phyloP scores from a whole-genome alignment of 176 grass and related monocot species.

The sorghum (Sorghum bicolor) region DNA sequence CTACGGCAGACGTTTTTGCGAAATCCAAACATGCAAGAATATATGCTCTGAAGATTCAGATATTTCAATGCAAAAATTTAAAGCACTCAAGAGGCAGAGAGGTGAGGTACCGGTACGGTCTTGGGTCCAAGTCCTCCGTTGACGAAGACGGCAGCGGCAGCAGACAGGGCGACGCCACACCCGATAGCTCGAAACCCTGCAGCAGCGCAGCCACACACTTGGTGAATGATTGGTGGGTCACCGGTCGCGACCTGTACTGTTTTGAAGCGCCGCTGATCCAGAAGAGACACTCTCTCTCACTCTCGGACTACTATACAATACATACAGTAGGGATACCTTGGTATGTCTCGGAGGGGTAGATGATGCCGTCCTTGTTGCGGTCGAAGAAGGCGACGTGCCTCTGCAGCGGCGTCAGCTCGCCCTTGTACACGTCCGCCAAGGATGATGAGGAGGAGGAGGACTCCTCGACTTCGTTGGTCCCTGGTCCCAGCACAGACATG shows the following conservation, averaged over 20 bases:
- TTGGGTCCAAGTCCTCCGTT: slow-evolving; percentile 51
- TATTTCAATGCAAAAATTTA: not conserved
- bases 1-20: no score
- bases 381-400: slow-evolving; percentile 74
- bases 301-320: no score
- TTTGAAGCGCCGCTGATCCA: not conserved
- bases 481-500: not conserved
- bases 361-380: slow-evolving; percentile 62
- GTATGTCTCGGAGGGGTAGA: slow-evolving; percentile 61
- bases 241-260: not conserved
- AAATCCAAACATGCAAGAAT: not conserved
- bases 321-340: slow-evolving; percentile 22
- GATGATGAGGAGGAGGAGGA: not conserved
- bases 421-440: slow-evolving; percentile 31
- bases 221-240: not conserved
- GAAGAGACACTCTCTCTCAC: no score
- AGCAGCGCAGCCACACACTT: not conserved
- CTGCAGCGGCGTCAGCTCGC: slow-evolving; percentile 65
- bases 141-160: slow-evolving; percentile 40
- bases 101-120: slow-evolving; percentile 30
- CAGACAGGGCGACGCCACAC: slow-evolving; percentile 44
- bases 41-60: not conserved
- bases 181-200: slow-evolving; percentile 68
- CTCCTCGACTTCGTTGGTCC: not conserved
- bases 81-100: not conserved